A percentile compares a stretch with the other conserved stretches of the same genome.
These are phyloP conservation scores for Syzygium aromaticum DNA, from an alignment of 345 rosid genomes.

Conservation along the genomic window DNA sequence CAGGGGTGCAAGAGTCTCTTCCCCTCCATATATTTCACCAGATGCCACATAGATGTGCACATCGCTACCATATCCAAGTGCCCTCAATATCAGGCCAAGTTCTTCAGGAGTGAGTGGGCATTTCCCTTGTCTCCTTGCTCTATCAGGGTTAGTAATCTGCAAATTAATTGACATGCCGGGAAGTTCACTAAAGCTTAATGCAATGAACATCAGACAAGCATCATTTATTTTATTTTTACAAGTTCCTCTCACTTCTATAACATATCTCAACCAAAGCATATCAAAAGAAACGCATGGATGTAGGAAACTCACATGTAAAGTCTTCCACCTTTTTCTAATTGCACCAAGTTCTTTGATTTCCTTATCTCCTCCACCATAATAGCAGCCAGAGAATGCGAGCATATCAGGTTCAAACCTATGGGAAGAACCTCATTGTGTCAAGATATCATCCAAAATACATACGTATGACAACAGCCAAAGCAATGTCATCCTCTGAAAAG, in stretches of 20 bases:
- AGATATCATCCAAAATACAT: neutral
- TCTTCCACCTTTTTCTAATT: conserved; percentile 95
- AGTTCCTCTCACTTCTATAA: neutral
- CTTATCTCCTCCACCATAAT: conserved; percentile 95
- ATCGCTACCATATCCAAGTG: conserved; percentile 85
- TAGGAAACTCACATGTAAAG: conserved; percentile 62
- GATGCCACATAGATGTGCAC: conserved; percentile 96
- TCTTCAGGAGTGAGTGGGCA: conserved; percentile 97
- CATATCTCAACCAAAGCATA: neutral
- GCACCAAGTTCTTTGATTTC: conserved; percentile 76
- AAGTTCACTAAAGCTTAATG: neutral
- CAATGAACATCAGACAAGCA: neutral
- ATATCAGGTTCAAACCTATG: conserved; percentile 96
- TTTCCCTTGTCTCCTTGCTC: conserved; percentile 92
- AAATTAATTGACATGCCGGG: conserved; percentile 3
- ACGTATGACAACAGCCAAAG: neutral
- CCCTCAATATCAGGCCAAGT: conserved; percentile 95
- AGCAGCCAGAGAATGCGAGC: conserved; percentile 99
- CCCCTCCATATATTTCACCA: conserved; percentile 91
- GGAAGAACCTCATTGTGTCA: conserved; percentile 21
- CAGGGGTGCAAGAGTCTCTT: conserved; percentile 70
- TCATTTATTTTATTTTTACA: neutral
- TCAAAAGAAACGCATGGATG: neutral
- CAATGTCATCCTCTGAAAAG: neutral
- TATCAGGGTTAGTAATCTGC: conserved; percentile 73